Evolutionary conservation across 805 yeast species (phyloP).

Genomic region (Torulaspora delbrueckii): DNA sequence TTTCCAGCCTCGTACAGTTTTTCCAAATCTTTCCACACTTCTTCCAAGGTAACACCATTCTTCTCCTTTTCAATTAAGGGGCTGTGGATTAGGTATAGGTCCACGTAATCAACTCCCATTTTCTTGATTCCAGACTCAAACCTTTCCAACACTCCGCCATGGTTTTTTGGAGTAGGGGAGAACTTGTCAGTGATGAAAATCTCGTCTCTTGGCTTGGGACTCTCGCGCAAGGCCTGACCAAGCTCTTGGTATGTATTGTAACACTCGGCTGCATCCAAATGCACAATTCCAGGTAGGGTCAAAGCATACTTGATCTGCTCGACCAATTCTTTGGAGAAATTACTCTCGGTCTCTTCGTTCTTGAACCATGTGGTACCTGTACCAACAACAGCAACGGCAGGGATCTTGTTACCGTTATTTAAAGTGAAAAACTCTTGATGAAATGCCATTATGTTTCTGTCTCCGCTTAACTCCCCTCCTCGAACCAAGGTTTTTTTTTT

Average conservation of each 20-base stretch:
- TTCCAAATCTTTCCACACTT: constrained; percentile 53
- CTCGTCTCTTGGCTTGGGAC: constrained; percentile 44
- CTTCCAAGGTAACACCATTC: constrained; percentile 39
- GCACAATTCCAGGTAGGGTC: constrained; percentile 45
- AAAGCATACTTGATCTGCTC: constrained; percentile 34
- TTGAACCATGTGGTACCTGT: constrained; percentile 58
- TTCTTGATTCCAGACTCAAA: constrained; percentile 38
- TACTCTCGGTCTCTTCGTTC: constrained; percentile 21
- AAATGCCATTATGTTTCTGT: constrained; percentile 12
- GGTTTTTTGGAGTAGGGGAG: constrained; percentile 24
- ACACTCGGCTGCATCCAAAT: constrained; percentile 55
- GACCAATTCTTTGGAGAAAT: constrained; percentile 33
- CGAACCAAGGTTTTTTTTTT: neutral
- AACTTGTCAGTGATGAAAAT: constrained; percentile 54
- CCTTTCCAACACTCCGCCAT: constrained; percentile 40
- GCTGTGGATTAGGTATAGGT: constrained; percentile 48
- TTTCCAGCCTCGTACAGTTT: constrained; percentile 47
- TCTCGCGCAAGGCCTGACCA: constrained; percentile 42
- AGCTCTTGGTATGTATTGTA: constrained; percentile 53
- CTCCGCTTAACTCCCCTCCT: neutral
- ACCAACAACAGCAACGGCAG: constrained; percentile 50
- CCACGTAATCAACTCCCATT: constrained; percentile 44
- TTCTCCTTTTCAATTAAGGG: constrained; percentile 38
- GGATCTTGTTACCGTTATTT: constrained; percentile 39
- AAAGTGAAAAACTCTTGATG: constrained; percentile 30